Evolutionary conservation across 345 rosid genomes (phyloP), one percentile per base, ranked within the genome.

Genomic region (Heritiera fomes): DNA sequence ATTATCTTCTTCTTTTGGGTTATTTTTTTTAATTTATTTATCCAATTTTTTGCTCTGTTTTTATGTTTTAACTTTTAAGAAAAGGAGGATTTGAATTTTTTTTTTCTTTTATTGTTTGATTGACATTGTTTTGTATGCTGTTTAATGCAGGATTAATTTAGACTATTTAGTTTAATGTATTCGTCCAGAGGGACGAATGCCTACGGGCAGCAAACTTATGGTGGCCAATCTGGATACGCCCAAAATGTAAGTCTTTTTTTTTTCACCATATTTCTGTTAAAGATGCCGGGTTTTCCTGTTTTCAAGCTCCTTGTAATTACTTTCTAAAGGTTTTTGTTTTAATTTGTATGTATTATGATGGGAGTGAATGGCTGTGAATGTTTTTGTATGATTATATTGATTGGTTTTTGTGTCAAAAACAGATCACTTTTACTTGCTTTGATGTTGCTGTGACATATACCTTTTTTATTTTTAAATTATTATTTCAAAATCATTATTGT

Each of bases 161-260:
- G 13, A 47, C 3, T 47, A 10, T 70, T 75, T 76, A 70, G 66
- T 12, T 81, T 76, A 6, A 95, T 95, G 99, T 92, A 91, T 83
- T 83, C 91, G 7, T 86, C 97, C 18, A 89, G 99, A 90, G 98
- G 94, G 41, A 79, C 83, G 43, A 83, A 82, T 86, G 91, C 95
- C 8, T 92, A 88, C 68, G 97, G 98, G 40, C 97, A 94, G 77
- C 93, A 88, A 61, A 52, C 90, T 1, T 94, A 91, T 65, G 86
- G 89, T 68, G 87, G 88, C 6, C 97, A 92, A 81, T 93, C 98
- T 46, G 93, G 90, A n/a, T 96, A 92, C 77, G 86, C 79, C 46
- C 97, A 92, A 78, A 92, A 89, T 81, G 98, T 94, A 82, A 92
- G 98, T 76, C 30, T 60, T 40, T 9, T 75, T 30, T 41, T 1